phyloP scores from a whole-genome alignment of 202 grass and related monocot species.

The Eragrostis tef region DNA sequence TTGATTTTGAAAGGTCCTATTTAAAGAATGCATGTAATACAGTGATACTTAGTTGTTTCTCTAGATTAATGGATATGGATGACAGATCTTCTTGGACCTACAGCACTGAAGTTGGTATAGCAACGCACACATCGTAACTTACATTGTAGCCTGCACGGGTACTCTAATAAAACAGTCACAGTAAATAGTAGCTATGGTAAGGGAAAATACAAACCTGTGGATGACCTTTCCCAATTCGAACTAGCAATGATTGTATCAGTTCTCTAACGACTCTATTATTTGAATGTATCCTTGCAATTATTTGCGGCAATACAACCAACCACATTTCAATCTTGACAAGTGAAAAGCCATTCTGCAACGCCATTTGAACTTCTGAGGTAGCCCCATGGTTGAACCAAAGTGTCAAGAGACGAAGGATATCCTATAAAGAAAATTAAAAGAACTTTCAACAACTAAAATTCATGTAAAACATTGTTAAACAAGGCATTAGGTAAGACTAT shows the following conservation, averaged over 20 bases:
- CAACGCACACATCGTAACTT: constrained; percentile 9
- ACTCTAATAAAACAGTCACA: not conserved
- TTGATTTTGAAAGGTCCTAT: not conserved
- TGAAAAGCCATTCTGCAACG: constrained; percentile 84
- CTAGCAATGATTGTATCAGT: constrained; percentile 92
- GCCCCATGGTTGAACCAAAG: constrained; percentile 96
- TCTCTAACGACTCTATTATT: constrained; percentile 91
- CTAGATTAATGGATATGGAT: constrained; percentile 31
- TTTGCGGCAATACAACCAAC: constrained; percentile 96
- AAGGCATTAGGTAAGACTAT: constrained; percentile 12
- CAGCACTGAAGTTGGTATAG: not conserved
- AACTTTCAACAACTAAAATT: constrained; percentile 16
- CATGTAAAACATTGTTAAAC: constrained; percentile 6
- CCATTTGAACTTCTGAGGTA: constrained; percentile 86
- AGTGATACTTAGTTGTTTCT: constrained; percentile 14
- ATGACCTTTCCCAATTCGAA: constrained; percentile 88
- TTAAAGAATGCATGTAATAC: not conserved
- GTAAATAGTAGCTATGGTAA: constrained; percentile 5
- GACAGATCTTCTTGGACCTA: not conserved
- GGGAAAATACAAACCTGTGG: constrained; percentile 71
- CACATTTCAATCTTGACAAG: constrained; percentile 99
- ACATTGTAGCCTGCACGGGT: not conserved
- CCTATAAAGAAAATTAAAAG: constrained; percentile 65
- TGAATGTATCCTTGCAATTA: constrained; percentile 99
- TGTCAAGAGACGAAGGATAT: constrained; percentile 95